phyloP scores from a whole-genome alignment of 176 grass and related monocot species.

The Carex scoparia region DNA sequence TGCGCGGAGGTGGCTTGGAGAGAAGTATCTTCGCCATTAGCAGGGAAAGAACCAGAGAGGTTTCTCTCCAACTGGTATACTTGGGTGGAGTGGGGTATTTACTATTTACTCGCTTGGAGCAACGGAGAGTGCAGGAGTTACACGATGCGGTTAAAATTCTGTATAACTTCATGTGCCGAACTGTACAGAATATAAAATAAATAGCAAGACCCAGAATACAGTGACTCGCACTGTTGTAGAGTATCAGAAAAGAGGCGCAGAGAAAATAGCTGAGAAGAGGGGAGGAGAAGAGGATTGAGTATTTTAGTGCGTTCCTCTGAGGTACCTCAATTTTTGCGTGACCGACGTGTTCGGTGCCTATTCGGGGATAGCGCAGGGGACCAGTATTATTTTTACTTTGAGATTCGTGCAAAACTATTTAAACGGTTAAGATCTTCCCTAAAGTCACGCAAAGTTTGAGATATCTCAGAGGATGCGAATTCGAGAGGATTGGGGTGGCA shows the following conservation, averaged over 20 bases:
- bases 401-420: no score
- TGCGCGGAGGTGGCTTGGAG: slow-evolving; percentile 36
- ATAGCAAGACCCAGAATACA: neutral
- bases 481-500: slow-evolving; percentile 36
- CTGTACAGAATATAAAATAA: no score
- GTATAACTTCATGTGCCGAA: neutral
- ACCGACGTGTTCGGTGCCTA: no score
- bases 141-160: neutral
- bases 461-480: no score
- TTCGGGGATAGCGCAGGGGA: no score
- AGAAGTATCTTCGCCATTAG: slow-evolving; percentile 64
- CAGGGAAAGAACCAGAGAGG: neutral
- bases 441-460: no score
- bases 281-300: slow-evolving; percentile 25
- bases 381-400: no score
- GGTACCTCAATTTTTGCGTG: no score
- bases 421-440: no score
- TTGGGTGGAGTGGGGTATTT: neutral
- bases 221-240: neutral
- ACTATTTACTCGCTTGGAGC: neutral
- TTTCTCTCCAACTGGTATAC: neutral
- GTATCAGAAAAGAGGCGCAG: neutral
- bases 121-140: neutral
- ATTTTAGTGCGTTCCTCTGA: no score
- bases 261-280: neutral